Percentiles rank a stretch among this genome's conserved stretches.
These are phyloP conservation scores for Ogataea angusta DNA, from an alignment of 805 yeast genomes.

Conservation along the genomic window DNA sequence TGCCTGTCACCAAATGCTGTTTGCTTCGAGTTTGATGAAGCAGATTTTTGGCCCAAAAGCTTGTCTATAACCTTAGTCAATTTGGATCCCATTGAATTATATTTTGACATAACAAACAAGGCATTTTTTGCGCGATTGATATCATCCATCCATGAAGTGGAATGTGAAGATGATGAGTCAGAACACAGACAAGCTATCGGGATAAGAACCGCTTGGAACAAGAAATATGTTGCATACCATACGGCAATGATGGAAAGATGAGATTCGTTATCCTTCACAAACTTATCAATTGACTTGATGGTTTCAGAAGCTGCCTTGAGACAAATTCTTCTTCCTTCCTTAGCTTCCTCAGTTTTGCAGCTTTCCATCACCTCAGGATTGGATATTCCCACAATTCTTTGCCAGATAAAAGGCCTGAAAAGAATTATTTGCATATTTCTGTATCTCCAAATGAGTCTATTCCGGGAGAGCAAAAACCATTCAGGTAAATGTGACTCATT, in stretches of 20 bases:
- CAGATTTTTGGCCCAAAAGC: conserved; percentile 22
- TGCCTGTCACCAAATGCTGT: not conserved
- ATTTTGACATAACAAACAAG: conserved; percentile 36
- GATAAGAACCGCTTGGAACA: conserved; percentile 61
- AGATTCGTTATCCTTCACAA: conserved; percentile 22
- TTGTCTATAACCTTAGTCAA: conserved; percentile 45
- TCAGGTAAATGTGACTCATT: conserved; percentile 33
- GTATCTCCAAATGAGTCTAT: conserved; percentile 56
- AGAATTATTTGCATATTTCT: conserved; percentile 53
- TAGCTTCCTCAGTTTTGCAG: conserved; percentile 41
- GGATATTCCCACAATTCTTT: conserved; percentile 41
- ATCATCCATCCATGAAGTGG: conserved; percentile 42
- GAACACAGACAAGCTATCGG: conserved; percentile 53
- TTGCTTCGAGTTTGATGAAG: not conserved
- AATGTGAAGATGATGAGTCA: conserved; percentile 45
- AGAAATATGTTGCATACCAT: conserved; percentile 63
- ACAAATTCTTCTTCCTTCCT: conserved; percentile 49
- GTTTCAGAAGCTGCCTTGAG: conserved; percentile 50
- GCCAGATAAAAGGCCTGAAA: conserved; percentile 56
- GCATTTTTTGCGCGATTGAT: conserved; percentile 41
- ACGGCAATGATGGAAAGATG: conserved; percentile 45
- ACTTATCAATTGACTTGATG: conserved; percentile 46
- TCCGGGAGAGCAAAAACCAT: conserved; percentile 55
- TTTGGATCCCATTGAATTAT: conserved; percentile 44
- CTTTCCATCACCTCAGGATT: conserved; percentile 32